phyloP scores from a whole-genome alignment of 768 basidiomycete genomes.

The Dioszegia aurantiaca region DNA sequence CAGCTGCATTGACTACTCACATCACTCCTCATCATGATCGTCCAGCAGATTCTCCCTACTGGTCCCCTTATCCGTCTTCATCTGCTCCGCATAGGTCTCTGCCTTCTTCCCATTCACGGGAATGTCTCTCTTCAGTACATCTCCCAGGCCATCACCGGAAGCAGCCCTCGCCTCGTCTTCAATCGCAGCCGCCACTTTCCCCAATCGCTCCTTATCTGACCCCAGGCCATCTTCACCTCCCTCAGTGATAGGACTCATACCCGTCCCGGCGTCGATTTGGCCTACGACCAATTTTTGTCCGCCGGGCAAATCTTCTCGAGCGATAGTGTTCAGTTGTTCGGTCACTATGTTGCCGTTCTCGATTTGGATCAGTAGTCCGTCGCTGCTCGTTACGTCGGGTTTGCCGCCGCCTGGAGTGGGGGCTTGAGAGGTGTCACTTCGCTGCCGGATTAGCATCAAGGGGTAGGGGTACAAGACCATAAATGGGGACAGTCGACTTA shows the following conservation, averaged over 20 bases:
- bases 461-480: too few relatives aligned
- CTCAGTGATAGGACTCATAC: slow-evolving; percentile 1
- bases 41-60: slow-evolving; percentile 13
- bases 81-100: slow-evolving; percentile 3
- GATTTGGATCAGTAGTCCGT: slow-evolving; percentile 34
- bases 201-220: neutral
- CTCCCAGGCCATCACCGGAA: neutral
- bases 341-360: slow-evolving; percentile 27
- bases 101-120: slow-evolving; percentile 1
- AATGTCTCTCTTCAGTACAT: neutral
- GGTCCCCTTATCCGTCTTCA: slow-evolving; percentile 4
- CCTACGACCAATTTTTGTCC: slow-evolving; percentile 4
- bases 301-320: neutral
- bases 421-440: neutral
- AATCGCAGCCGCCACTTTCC: neutral
- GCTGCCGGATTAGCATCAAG: neutral
- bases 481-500: slow-evolving; percentile 7
- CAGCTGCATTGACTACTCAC: too few relatives aligned
- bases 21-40: neutral
- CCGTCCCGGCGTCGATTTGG: neutral
- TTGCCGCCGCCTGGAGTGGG: neutral
- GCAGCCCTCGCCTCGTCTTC: neutral
- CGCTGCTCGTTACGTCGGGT: slow-evolving; percentile 6
- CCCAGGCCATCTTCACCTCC: neutral
- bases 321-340: slow-evolving; percentile 21